Base-by-base conservation (phyloP, 129 eudicot species). In the Dittrichia graveolens region DNA sequence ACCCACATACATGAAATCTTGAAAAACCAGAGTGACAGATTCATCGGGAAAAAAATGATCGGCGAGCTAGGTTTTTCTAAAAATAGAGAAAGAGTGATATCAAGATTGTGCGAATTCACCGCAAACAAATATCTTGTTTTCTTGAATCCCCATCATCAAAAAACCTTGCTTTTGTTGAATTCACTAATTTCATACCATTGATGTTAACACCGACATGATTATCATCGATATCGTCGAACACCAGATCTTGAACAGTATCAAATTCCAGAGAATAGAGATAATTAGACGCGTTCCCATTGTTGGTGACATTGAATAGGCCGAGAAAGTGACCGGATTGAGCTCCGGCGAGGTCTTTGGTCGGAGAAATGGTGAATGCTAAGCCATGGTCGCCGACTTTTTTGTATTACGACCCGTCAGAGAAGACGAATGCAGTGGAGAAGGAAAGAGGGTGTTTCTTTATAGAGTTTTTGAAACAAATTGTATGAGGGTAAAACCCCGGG, bases 151-250 rank as follows among this genome's bases (percentile, higher is more conserved):
- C 81, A n/a, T 78, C 87, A 9, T 46, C 43, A 3, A 75, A 86
- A 64, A 75, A 84, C 14, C 81, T 84, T 1, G 92, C 82, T 10
- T 79, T 42, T 0, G 84, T 74, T 8, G 91, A 74, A 7, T 46
- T 39, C 38, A 79, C 73, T 4, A 92, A 87, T 3, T 8, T 70
- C 85, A 91, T 60, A 38, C 79, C 62, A 56, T 91, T 84, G 15
- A 88, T 52, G 15, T 91, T 78, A 3, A 91, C 77, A 5, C 91
- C 95, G 24, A 90, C 84, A 31, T 90, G 96, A 63, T 90, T 90
- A 24, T 87, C 86, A 46, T 87, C 69, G 1, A 87, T 81, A 40
- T 91, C 95, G 0, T 75, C 67, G 47, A 87, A 82, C 8, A 83
- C 89, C 8, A 78, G 69, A 24, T 88, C 85, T 61, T 79, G 86